These are phyloP conservation scores for Diaporthe citrichinensis DNA, from an alignment of 2,329 filamentous ascomycete species.

Conservation along the genomic window DNA sequence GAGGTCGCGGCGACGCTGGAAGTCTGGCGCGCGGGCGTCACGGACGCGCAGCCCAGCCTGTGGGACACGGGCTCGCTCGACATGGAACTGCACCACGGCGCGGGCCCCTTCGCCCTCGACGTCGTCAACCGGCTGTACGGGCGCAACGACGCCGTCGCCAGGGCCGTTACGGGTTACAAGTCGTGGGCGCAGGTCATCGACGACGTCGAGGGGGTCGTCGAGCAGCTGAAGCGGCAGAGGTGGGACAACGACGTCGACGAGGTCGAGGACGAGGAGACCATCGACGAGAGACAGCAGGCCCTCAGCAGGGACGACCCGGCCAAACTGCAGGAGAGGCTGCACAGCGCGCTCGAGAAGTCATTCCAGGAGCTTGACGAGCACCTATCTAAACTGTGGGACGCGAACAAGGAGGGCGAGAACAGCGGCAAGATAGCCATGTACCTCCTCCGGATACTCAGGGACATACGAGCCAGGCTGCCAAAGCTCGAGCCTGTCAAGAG, in stretches of 20 bases:
- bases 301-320: conserved; percentile 75
- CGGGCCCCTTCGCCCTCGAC: conserved; percentile 76
- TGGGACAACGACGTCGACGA: conserved; percentile 84
- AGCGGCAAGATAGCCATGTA: conserved; percentile 72
- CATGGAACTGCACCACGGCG: conserved; percentile 76
- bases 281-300: conserved; percentile 75
- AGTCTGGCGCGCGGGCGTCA: conserved; percentile 69
- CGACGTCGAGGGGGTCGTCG: conserved; percentile 73
- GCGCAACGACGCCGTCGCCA: conserved; percentile 75
- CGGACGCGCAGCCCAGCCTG: conserved; percentile 66
- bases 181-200: conserved; percentile 83
- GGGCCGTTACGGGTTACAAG: conserved; percentile 74
- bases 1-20: conserved; percentile 74
- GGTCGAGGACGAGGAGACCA: conserved; percentile 80
- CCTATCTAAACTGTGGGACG: conserved; percentile 64
- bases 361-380: conserved; percentile 67
- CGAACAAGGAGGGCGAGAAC: conserved; percentile 60
- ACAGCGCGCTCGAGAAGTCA: conserved; percentile 51
- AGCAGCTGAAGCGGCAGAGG: conserved; percentile 74
- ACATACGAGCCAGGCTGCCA: conserved; percentile 78
- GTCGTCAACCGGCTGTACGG: conserved; percentile 81
- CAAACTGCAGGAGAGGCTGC: conserved; percentile 52
- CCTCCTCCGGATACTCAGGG: conserved; percentile 79
- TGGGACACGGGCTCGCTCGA: conserved; percentile 79
- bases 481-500: conserved; percentile 61